Percentiles rank a stretch among this genome's conserved stretches.
Evolutionary conservation across 2,329 filamentous ascomycete genomes (phyloP).

Genomic region (Reticulascus tulasneorum): DNA sequence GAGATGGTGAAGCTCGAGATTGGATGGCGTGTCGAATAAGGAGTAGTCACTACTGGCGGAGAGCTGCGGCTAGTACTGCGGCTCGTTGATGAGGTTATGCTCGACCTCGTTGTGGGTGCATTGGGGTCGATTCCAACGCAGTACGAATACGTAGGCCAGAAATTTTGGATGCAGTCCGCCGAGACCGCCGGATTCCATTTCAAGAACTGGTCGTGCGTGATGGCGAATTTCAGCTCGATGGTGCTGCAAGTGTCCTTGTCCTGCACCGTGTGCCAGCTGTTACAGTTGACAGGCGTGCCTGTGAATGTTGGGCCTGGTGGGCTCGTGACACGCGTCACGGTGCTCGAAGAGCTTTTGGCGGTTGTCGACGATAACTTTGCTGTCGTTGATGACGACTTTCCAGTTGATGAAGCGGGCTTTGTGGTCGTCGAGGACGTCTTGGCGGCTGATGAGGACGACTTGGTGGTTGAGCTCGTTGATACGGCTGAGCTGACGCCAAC

Average conservation of each 20-base stretch:
- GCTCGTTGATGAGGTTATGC: not conserved
- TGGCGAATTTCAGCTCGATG: constrained; percentile 11
- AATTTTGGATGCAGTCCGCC: constrained; percentile 20
- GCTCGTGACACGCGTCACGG: too few relatives aligned
- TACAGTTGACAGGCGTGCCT: constrained; percentile 15
- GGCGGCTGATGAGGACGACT: constrained; percentile 3
- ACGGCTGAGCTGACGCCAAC: constrained; percentile 14
- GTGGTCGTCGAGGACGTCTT: too few relatives aligned
- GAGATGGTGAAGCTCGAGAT: constrained; percentile 6
- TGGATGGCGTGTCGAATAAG: constrained; percentile 5
- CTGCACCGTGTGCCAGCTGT: constrained; percentile 11
- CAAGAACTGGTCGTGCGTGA: constrained; percentile 20
- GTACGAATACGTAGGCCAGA: constrained; percentile 19
- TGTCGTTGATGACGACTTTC: too few relatives aligned
- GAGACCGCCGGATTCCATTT: constrained; percentile 22
- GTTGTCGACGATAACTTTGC: constrained; percentile 12
- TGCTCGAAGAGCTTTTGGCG: too few relatives aligned
- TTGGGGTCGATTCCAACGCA: constrained; percentile 19
- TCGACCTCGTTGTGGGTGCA: constrained; percentile 7
- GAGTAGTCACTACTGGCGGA: not conserved
- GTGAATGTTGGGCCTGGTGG: constrained; percentile 13
- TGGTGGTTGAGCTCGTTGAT: not conserved
- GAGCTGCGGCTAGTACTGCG: constrained; percentile 9
- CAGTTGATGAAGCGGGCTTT: too few relatives aligned
- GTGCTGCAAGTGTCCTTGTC: constrained; percentile 15